Evolutionary conservation across 2,329 filamentous ascomycete species (phyloP), one percentile per base, ranked within the genome.

Genomic region (Talaromyces sp.): DNA sequence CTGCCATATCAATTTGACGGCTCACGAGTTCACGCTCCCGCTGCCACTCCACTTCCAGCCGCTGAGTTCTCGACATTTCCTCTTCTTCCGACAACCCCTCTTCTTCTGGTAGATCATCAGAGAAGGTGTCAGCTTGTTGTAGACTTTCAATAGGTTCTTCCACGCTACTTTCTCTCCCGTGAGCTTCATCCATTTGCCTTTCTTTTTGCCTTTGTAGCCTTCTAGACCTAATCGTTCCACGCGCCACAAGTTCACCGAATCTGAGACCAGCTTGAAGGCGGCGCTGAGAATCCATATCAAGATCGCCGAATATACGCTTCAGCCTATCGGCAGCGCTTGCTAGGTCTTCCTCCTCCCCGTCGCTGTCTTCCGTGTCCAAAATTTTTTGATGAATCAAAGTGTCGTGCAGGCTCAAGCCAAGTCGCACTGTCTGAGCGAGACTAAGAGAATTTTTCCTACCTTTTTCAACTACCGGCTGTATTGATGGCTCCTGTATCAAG

Each of bases 1-100:
- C 80, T 15, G 80, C 78, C 69, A 75, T 73, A 31, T 79, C 70
- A 56, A 82, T 82, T 60, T 81, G 73, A 25, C 73, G 75, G 65
- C 79, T 81, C 31, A 82, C 74, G 11, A 74, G 75, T 63, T 81
- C 78, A 65, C 81, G 77, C 69, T 82, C 80, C 19, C 73, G 72
- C 65, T 82, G 80, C 79, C 79, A 82, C 67, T 79, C 73, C 39
- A 68, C 73, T 72, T 81, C 75, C 31, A 75, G 73, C 61, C 67
- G 72, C 62, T 69, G 69, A 70, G 74, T 75, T 61, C 69, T 69
- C 1, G 70, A 64, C 41, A 63, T 45, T 59, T 54, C 27, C 27
- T 27, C 41, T 45, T 43, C 25, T 37, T 49, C 41, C 15, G 70
- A 63, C 35, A 61, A 33, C 52, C 39, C 27, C n/a, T 22, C 37